These are phyloP conservation scores for Gossypium herbaceum DNA, from an alignment of 345 rosid genomes.

Conservation along the genomic window DNA sequence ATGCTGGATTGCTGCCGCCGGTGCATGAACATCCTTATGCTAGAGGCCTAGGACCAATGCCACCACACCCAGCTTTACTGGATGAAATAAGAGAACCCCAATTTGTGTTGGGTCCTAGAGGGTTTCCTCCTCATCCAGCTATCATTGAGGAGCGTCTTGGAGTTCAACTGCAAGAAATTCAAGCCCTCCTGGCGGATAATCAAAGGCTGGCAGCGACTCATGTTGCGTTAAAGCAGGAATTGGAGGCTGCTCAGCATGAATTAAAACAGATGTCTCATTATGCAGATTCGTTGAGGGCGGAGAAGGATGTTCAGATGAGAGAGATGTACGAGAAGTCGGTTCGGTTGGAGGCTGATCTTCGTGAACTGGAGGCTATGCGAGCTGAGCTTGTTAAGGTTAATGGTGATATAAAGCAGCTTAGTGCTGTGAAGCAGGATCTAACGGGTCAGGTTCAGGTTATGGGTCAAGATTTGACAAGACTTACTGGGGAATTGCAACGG, in stretches of 20 bases:
- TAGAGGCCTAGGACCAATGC: conserved; percentile 53
- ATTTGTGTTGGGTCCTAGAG: conserved; percentile 52
- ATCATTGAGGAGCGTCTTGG: conserved; percentile 72
- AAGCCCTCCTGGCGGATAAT: conserved; percentile 78
- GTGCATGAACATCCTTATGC: conserved; percentile 48
- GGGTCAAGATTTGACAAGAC: conserved; percentile 69
- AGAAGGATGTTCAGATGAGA: conserved; percentile 80
- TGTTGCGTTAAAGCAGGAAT: conserved; percentile 88
- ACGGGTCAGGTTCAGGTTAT: conserved; percentile 60
- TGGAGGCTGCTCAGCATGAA: conserved; percentile 81
- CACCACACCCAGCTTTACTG: conserved; percentile 47
- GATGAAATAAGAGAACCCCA: conserved; percentile 68
- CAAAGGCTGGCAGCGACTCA: conserved; percentile 86
- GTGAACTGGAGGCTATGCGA: conserved; percentile 58
- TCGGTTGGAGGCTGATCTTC: conserved; percentile 62
- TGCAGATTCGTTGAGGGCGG: conserved; percentile 59
- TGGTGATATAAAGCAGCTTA: conserved; percentile 72
- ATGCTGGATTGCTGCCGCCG: conserved; percentile 45
- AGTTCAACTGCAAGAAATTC: conserved; percentile 84
- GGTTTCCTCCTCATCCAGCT: conserved; percentile 58
- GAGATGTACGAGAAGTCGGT: conserved; percentile 79
- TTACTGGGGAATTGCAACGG: conserved; percentile 67
- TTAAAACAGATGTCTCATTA: conserved; percentile 60
- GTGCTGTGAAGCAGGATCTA: conserved; percentile 61
- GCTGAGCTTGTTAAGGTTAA: conserved; percentile 59